These are phyloP conservation scores for Trichoderma cornu-damae DNA, from an alignment of 2,329 filamentous ascomycete genomes.

Conservation along the genomic window DNA sequence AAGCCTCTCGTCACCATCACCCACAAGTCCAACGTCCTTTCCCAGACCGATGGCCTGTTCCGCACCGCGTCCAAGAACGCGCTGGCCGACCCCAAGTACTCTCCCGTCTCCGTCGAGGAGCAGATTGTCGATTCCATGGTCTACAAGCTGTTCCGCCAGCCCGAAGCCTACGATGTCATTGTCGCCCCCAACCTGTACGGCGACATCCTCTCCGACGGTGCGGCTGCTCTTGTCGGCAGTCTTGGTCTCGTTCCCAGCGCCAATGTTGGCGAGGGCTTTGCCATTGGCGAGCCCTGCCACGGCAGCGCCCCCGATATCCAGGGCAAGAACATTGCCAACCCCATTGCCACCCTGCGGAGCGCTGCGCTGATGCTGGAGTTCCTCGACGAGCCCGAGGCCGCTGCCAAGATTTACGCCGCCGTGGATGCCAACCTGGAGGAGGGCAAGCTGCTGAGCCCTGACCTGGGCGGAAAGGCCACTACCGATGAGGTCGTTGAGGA, in stretches of 20 bases:
- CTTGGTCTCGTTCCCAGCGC: constrained; percentile 89
- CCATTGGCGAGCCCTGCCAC: constrained; percentile 97
- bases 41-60: constrained; percentile 95
- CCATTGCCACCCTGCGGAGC: constrained; percentile 88
- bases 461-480: constrained; percentile 80
- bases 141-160: constrained; percentile 98
- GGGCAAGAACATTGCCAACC: constrained; percentile 89
- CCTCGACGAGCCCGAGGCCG: constrained; percentile 77
- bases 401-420: constrained; percentile 82
- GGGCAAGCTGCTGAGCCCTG: constrained; percentile 75
- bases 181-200: constrained; percentile 94
- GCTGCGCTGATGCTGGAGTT: constrained; percentile 96
- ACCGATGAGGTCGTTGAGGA: constrained; percentile 85
- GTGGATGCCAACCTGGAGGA: constrained; percentile 88
- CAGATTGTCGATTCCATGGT: constrained; percentile 99
- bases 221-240: constrained; percentile 86
- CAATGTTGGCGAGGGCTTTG: constrained; percentile 91
- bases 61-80: constrained; percentile 68
- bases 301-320: constrained; percentile 93
- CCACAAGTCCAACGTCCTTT: constrained; percentile 96
- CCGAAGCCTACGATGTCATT: constrained; percentile 92
- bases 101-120: constrained; percentile 94
- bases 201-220: constrained; percentile 88
- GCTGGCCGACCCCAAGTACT: constrained; percentile 90
- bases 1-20: constrained; percentile 85